Evolutionary conservation across 1,284 basidiomycete species (phyloP).

Genomic region (Mycosarcoma mackinlayi): DNA sequence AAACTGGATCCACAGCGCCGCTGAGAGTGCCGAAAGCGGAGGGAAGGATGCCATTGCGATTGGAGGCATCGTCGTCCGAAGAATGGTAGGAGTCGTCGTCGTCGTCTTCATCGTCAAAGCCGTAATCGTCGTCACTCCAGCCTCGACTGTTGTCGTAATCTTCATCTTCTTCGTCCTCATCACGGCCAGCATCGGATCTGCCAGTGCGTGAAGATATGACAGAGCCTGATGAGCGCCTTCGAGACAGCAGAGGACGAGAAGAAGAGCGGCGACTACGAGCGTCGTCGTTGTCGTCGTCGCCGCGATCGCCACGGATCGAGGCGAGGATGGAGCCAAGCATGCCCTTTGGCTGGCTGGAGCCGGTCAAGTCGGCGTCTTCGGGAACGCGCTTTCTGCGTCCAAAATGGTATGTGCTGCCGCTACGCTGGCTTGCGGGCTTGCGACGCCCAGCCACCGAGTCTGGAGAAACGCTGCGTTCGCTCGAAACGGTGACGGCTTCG

Average conservation of each 20-base stretch:
- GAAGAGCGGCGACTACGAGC: constrained; percentile 46
- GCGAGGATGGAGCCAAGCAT: constrained; percentile 64
- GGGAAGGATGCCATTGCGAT: constrained; percentile 56
- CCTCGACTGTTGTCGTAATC: constrained; percentile 30
- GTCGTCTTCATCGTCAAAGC: constrained; percentile 48
- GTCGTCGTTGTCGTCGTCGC: constrained; percentile 51
- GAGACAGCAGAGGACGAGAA: constrained; percentile 48
- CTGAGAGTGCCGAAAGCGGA: constrained; percentile 62
- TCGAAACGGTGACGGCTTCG: constrained; percentile 40
- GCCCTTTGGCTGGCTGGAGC: constrained; percentile 45
- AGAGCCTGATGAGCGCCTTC: constrained; percentile 43
- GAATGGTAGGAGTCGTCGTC: constrained; percentile 44
- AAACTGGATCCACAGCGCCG: constrained; percentile 62
- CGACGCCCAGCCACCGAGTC: constrained; percentile 39
- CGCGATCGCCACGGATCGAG: constrained; percentile 53
- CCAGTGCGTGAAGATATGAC: constrained; percentile 39
- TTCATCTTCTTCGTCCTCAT: constrained; percentile 45
- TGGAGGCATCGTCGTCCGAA: constrained; percentile 52
- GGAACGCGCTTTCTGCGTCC: constrained; percentile 39
- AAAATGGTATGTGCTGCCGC: constrained; percentile 50
- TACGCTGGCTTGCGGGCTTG: constrained; percentile 51
- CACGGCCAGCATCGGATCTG: constrained; percentile 31
- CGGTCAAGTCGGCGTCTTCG: constrained; percentile 37
- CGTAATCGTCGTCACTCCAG: constrained; percentile 56
- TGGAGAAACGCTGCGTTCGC: constrained; percentile 43